These are phyloP conservation scores for Emergomyces africanus DNA, from an alignment of 2,329 filamentous ascomycete species.

Conservation along the genomic window DNA sequence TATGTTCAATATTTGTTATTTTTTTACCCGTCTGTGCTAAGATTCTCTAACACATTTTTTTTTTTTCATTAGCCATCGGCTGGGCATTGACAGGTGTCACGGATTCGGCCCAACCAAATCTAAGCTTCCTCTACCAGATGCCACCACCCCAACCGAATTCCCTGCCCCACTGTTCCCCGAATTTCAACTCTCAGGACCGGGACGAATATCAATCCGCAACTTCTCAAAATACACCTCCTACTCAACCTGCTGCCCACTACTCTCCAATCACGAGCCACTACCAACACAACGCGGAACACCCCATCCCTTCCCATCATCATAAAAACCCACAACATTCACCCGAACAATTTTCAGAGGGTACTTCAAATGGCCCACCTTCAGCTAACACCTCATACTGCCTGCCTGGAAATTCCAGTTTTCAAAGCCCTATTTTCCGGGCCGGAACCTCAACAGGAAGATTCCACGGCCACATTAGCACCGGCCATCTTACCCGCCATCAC, in stretches of 20 bases:
- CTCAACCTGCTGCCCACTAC: neutral
- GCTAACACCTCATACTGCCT: neutral
- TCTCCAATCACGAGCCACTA: neutral
- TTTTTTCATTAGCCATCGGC: conserved; percentile 52
- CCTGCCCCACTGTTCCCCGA: conserved; percentile 5
- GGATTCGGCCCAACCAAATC: conserved; percentile 70
- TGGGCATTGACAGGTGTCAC: conserved; percentile 83
- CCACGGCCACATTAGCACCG: neutral
- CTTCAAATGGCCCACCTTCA: neutral
- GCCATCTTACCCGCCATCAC: neutral
- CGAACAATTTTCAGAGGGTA: neutral
- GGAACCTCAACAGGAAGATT: neutral
- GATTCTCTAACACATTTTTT: conserved; percentile 28
- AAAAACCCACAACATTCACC: neutral
- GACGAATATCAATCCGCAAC: neutral
- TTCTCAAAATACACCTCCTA: neutral
- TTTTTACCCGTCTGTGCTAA: neutral
- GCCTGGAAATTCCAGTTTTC: neutral
- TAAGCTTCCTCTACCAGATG: conserved; percentile 68
- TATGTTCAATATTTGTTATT: conserved; percentile 21
- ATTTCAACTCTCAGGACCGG: neutral
- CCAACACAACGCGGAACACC: neutral
- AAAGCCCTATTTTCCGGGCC: neutral
- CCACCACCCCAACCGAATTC: conserved; percentile 23
- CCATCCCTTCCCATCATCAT: neutral